A percentile compares a stretch with the other conserved stretches of the same genome.
phyloP scores from a whole-genome alignment of 2,329 filamentous ascomycete species.

The Fusarium agapanthi region DNA sequence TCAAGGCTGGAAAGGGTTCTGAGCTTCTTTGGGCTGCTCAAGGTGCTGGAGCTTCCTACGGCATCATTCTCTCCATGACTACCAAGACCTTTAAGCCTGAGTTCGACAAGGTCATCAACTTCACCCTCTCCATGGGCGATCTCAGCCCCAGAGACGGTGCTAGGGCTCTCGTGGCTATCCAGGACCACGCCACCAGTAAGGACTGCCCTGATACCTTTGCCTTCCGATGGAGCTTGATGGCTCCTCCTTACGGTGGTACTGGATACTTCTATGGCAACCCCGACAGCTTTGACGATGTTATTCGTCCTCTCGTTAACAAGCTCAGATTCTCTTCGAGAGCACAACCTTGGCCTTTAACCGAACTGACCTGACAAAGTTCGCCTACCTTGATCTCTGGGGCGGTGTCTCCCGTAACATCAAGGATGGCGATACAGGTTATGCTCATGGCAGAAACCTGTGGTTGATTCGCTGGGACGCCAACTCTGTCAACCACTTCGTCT shows the following conservation, averaged over 20 bases:
- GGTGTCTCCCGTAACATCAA: slow-evolving; percentile 34
- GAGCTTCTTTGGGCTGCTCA: slow-evolving; percentile 39
- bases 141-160: slow-evolving; percentile 21
- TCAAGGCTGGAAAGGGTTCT: slow-evolving; percentile 28
- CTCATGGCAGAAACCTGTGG: slow-evolving; percentile 39
- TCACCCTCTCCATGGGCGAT: slow-evolving; percentile 30
- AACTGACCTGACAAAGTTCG: slow-evolving; percentile 33
- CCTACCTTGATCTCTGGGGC: slow-evolving; percentile 41
- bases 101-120: slow-evolving; percentile 33
- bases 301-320: slow-evolving; percentile 25
- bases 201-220: slow-evolving; percentile 35
- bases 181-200: slow-evolving; percentile 27
- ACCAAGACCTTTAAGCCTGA: slow-evolving; percentile 37
- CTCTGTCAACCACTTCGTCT: slow-evolving; percentile 10
- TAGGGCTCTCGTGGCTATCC: slow-evolving; percentile 34
- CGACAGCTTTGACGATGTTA: slow-evolving; percentile 21
- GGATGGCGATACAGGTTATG: slow-evolving; percentile 33
- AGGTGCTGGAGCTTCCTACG: slow-evolving; percentile 36
- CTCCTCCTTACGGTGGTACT: slow-evolving; percentile 15
- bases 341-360: slow-evolving; percentile 37
- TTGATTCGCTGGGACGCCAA: slow-evolving; percentile 36
- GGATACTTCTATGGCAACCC: slow-evolving; percentile 43
- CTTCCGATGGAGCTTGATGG: slow-evolving; percentile 34
- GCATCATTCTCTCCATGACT: slow-evolving; percentile 37
- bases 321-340: slow-evolving; percentile 21